phyloP scores from a whole-genome alignment of 371 early-diverging fungal species.

The Batrachochytrium dendrobatidis region DNA sequence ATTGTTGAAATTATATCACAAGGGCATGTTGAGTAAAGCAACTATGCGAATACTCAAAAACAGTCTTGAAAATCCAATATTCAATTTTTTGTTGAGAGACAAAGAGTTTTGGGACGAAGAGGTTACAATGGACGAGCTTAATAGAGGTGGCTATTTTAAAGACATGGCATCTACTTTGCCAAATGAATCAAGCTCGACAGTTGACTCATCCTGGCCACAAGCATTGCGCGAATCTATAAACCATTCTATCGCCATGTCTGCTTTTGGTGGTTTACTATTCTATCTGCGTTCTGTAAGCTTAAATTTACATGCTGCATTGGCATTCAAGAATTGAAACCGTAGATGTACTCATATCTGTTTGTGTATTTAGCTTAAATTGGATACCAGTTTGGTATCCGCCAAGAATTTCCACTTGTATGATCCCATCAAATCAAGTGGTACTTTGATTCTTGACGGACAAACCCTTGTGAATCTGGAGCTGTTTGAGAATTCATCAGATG shows the following conservation, averaged over 20 bases:
- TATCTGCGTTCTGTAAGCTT: conserved; percentile 35
- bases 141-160: conserved; percentile 58
- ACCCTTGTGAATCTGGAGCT: conserved; percentile 91
- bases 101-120: conserved; percentile 78
- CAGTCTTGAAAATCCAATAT: conserved; percentile 41
- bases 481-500: conserved; percentile 78
- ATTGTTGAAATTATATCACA: too few species aligned
- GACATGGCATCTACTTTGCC: conserved; percentile 3
- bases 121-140: conserved; percentile 61
- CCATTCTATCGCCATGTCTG: conserved; percentile 35
- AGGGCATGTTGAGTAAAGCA: conserved; percentile 51
- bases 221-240: conserved; percentile 30
- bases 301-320: neutral
- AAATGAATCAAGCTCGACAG: neutral
- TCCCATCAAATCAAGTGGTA: conserved; percentile 41
- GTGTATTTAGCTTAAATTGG: conserved; percentile 60
- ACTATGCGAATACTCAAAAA: conserved; percentile 72
- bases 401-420: conserved; percentile 69
- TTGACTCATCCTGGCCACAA: conserved; percentile 37
- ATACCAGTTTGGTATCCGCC: conserved; percentile 73
- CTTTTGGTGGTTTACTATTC: conserved; percentile 64
- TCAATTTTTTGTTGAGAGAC: conserved; percentile 68
- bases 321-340: neutral
- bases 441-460: conserved; percentile 91
- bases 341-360: neutral